Base-by-base conservation (phyloP, 371 early-diverging fungal genomes). In the Apophysomyces sp. region DNA sequence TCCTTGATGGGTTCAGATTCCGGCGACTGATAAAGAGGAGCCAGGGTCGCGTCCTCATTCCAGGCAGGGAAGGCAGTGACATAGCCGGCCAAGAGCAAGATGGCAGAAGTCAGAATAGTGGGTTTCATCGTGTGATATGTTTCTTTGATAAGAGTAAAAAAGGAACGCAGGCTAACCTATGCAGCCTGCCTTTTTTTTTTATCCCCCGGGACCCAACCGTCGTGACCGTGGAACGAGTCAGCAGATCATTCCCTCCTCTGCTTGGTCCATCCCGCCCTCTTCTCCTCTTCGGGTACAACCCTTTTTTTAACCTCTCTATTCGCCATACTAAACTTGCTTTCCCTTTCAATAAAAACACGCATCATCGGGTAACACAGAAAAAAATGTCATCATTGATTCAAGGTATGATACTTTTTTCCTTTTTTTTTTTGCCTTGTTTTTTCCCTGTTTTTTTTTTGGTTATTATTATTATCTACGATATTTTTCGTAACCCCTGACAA, bases 1-100 rank as follows among this genome's bases (percentile, higher is more conserved):
- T 93, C 87, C 11, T 85, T 77, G 56, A 95, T 83, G 59, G 73
- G 62, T 59, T 90, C 88, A 18, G 88, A 80, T 61, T 87, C 85
- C 30, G 77, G 66, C 49, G 87, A 73, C 32, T 86, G 73, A 36
- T 89, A 74, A 32, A 92, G 74, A 34, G 92, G 92, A 28, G 89
- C 91, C 36, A 85, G 55, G 60, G 30, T 49, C 41, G 28, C 39
- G 13, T 56, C 67, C 13, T 32, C 51, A 16, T 30, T 13, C 24
- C 32, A 58, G 9, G 67, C 16, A 16, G 67, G 67, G n/a, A 62
- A 32, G 37, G 67, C 62, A 27, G 21, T 34, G 15, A 54, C 59
- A 30, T 41, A 58, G 34, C 62, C 55, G 8, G 55, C 55, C 39
- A 67, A 55, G 16, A 67, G 34, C 3, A 67, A 24, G 55, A 66